Base-by-base conservation (phyloP, 2,329 filamentous ascomycete species). In the Helotiales sp. region DNA sequence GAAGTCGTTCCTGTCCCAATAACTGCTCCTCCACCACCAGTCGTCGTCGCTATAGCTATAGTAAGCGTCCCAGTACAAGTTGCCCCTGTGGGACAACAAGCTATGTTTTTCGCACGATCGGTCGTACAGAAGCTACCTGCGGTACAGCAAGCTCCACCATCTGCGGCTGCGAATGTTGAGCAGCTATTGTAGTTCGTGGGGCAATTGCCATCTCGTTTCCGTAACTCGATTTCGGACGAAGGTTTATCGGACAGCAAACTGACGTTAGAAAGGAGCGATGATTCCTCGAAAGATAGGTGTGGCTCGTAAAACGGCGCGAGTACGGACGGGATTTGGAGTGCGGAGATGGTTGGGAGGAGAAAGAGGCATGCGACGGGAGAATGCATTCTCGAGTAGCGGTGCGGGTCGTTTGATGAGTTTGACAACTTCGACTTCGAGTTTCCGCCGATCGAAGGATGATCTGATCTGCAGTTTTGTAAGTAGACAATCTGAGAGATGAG, bases 61-160 rank as follows among this genome's bases (percentile, higher is more conserved):
- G 46, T 38, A 30, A 72, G 52, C 12, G 67, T 67, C 1, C 71
- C 71, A 2, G 70, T 72, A 55, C 71, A 72, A 8, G 58, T 63
- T 17, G 69, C 67, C 8, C 71, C 70, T 2, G 63, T 65, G 9
- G 69, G 66, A 58, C 71, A 73, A 31, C 71, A 73, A 8, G 71
- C 71, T 62, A 72, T 61, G 17, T 70, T 66, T 27, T 54, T 59
- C 1, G 60, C 64, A 10, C 55, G 51, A 47, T 73, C 71, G n/a
- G 61, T 66, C 1, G 69, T 68, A 46, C 70, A 72, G 3, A 66
- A 47, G 7, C 66, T 64, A 17, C 64, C 66, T 36, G 56, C 50
- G 2, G 64, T 67, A 51, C 71, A 73, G 52, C 71, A 73, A n/a
- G 70, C 69, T 3, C 62, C 70, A 15, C 62, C 66, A 29, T 65